Evolutionary conservation across 179 eudicot genomes (phyloP).

Genomic region (Beta lomatogona): DNA sequence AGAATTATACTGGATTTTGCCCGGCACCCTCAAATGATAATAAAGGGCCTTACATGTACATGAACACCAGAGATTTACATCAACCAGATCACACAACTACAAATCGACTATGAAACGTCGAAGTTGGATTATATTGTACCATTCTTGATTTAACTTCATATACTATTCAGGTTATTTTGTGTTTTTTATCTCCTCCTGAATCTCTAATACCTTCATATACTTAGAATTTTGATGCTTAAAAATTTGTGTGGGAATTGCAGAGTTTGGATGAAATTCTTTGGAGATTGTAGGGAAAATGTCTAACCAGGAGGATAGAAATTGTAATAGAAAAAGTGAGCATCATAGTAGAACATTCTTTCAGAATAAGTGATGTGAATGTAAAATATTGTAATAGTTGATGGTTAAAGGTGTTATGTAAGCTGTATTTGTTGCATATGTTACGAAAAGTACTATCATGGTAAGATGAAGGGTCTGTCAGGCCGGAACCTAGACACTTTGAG

Average conservation of each 20-base stretch:
- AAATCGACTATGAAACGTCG: slow-evolving; percentile 30
- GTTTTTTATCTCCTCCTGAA: neutral
- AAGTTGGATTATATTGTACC: neutral
- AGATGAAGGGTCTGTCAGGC: too few relatives aligned
- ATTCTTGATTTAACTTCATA: neutral
- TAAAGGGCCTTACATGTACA: slow-evolving; percentile 34
- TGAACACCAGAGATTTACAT: slow-evolving; percentile 39
- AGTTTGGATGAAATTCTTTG: neutral
- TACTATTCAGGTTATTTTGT: neutral
- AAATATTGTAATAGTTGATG: neutral
- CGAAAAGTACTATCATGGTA: too few relatives aligned
- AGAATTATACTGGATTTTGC: slow-evolving; percentile 43
- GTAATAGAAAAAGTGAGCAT: neutral
- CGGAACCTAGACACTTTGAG: too few relatives aligned
- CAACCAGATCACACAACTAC: slow-evolving; percentile 18
- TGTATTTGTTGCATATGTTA: neutral
- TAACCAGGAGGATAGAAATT: neutral
- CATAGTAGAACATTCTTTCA: neutral
- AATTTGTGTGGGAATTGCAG: neutral
- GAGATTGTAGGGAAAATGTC: neutral
- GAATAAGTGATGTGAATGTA: neutral
- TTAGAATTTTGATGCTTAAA: neutral
- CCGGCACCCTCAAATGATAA: slow-evolving; percentile 26
- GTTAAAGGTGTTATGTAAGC: neutral
- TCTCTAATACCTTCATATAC: neutral